Evolutionary conservation across 345 rosid genomes (phyloP), one percentile per base, ranked within the genome.

Genomic region (Aquilaria malaccensis): DNA sequence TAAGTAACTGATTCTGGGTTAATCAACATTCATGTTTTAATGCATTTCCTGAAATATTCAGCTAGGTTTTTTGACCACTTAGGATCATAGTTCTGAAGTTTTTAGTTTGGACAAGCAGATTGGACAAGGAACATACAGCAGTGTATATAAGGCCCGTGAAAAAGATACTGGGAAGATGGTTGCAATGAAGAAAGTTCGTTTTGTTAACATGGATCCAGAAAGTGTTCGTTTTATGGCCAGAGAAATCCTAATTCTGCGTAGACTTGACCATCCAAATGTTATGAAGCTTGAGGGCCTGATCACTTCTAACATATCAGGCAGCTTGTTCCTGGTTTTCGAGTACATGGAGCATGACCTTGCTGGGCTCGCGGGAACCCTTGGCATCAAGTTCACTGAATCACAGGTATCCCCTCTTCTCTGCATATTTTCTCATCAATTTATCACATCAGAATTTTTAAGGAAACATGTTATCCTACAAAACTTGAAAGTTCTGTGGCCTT

Each of bases 331-430:
- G 50, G 85, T 87, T 9, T 90, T 90, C 45, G 95, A 90, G 77
- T 85, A 87, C 63, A 90, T 90, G 97, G 97, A 90, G 68, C 95
- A 87, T 58, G 92, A 87, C 65, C 86, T 90, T 47, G 79, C 97
- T 13, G 92, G 95, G 15, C 77, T 90, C 11, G 80, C 85, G 61
- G 81, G 83, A 3, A 77, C 76, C 33, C 89, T 88, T 33, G 85
- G 88, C 51, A 66, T 80, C 72, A 90, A 80, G 69, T 87, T 87
- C 61, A 81, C 81, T n/a, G 88, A 90, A 69, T 63, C 85, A 12
- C 81, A 90, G 85, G 97, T 89, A 71, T 32, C n/a, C 15, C 13
- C n/a, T 55, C 12, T 33, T 29, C 60, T 56, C 43, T 37, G 43
- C 43, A 37, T 37, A 37, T 37, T 37, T 9, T 37, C 43, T 4